A percentile compares a stretch with the other conserved stretches of the same genome.
These are phyloP conservation scores for Colletotrichum sp. DNA, from an alignment of 2,329 filamentous ascomycete species.

Conservation along the genomic window DNA sequence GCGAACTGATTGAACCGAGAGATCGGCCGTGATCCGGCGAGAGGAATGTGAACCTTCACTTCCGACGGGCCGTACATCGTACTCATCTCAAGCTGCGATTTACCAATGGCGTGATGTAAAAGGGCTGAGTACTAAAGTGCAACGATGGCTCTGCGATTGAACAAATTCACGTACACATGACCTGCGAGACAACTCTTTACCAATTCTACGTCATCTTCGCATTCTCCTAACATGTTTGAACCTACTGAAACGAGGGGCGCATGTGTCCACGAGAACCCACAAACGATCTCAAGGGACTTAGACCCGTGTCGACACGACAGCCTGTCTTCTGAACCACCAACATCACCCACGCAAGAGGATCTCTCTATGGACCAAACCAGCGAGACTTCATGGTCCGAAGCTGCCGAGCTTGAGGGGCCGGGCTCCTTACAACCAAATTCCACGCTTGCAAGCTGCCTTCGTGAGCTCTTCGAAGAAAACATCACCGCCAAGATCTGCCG, in stretches of 20 bases:
- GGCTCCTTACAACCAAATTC: not conserved
- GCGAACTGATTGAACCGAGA: not conserved
- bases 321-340: not conserved
- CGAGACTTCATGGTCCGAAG: slow-evolving; percentile 1
- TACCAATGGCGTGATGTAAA: not conserved
- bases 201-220: not conserved
- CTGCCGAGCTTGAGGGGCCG: not conserved
- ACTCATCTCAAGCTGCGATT: not conserved
- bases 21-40: not conserved
- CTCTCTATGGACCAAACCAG: not conserved
- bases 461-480: slow-evolving; percentile 8
- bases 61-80: not conserved
- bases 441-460: not conserved
- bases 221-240: not conserved
- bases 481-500: slow-evolving; percentile 18
- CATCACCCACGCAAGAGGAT: not conserved
- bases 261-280: not conserved
- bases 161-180: not conserved
- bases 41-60: not conserved
- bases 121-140: not conserved
- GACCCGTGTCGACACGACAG: not conserved
- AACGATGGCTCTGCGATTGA: not conserved
- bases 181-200: not conserved
- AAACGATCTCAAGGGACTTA: accelerated
- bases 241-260: accelerated